These are phyloP conservation scores for Bipolaris zeicola DNA, from an alignment of 2,329 filamentous ascomycete genomes.

Conservation along the genomic window DNA sequence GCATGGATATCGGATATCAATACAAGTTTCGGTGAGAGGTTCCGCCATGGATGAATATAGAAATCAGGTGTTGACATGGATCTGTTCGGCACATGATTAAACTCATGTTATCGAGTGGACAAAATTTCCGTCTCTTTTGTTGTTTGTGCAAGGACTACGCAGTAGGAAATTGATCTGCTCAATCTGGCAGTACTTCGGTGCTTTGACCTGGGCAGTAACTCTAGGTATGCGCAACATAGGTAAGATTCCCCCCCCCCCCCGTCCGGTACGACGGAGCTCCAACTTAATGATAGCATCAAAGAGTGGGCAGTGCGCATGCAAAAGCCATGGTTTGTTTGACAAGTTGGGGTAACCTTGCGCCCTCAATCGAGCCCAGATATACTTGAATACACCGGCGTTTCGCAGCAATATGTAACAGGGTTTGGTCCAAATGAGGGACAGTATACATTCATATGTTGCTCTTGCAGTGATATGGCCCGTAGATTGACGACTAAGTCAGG, in stretches of 20 bases:
- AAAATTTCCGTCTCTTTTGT: not conserved
- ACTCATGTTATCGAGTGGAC: not conserved
- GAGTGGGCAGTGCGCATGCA: not conserved
- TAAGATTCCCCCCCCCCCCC: not conserved
- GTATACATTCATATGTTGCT: conserved; percentile 16
- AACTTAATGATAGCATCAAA: not conserved
- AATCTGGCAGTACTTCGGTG: not conserved
- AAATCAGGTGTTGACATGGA: not conserved
- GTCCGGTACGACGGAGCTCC: not conserved
- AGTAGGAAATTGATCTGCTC: not conserved
- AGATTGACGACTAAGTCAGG: conserved; percentile 20
- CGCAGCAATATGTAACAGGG: conserved; percentile 9
- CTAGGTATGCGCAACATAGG: not conserved
- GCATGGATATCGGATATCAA: not conserved
- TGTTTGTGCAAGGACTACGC: not conserved
- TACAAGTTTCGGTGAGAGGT: not conserved
- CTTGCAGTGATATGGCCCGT: conserved; percentile 15
- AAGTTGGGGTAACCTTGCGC: not conserved
- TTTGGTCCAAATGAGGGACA: conserved; percentile 21
- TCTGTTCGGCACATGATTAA: not conserved
- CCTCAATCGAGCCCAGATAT: conserved; percentile 1
- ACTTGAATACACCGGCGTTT: not conserved
- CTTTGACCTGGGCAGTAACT: not conserved
- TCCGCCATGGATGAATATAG: not conserved
- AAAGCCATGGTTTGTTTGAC: not conserved